Evolutionary conservation across 768 basidiomycete genomes (phyloP).

Genomic region (Clitopilus hobsonii): DNA sequence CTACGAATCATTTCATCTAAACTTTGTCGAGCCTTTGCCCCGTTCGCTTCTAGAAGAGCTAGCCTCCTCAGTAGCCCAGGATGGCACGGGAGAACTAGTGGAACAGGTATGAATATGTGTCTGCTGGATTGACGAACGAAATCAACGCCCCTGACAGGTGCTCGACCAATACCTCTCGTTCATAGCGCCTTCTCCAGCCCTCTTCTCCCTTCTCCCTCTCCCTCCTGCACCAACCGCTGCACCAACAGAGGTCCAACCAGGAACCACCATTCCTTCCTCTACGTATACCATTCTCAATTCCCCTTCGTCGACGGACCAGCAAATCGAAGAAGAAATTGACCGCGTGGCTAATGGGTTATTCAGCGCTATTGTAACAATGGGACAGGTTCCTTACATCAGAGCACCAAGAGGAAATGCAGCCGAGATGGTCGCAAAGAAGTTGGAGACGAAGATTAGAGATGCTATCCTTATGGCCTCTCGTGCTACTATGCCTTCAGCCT

Average conservation of each 20-base stretch:
- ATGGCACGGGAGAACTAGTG: conserved; percentile 77
- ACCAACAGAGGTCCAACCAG: conserved; percentile 27
- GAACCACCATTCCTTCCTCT: conserved; percentile 36
- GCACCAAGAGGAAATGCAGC: conserved; percentile 95
- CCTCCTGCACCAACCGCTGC: conserved; percentile 27
- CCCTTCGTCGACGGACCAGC: conserved; percentile 81
- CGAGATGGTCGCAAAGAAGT: conserved; percentile 97
- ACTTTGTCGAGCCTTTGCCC: conserved; percentile 91
- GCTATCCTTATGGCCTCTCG: conserved; percentile 69
- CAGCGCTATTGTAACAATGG: conserved; percentile 84
- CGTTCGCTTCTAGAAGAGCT: conserved; percentile 90
- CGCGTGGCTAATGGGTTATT: conserved; percentile 87
- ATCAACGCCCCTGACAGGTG: conserved; percentile 44
- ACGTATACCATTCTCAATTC: conserved; percentile 90
- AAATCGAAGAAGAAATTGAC: conserved; percentile 93
- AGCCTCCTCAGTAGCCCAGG: conserved; percentile 80
- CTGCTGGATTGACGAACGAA: background rate
- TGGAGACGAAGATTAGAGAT: conserved; percentile 90
- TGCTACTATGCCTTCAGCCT: conserved; percentile 41
- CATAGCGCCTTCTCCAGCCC: conserved; percentile 84
- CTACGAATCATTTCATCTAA: conserved; percentile 92
- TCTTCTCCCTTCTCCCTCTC: conserved; percentile 81
- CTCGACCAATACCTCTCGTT: conserved; percentile 97
- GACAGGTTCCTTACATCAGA: conserved; percentile 91
- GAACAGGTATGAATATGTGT: conserved; percentile 64